Evolutionary conservation across 2,329 filamentous ascomycete genomes (phyloP).

Genomic region (Tolypocladium cylindrosporum): DNA sequence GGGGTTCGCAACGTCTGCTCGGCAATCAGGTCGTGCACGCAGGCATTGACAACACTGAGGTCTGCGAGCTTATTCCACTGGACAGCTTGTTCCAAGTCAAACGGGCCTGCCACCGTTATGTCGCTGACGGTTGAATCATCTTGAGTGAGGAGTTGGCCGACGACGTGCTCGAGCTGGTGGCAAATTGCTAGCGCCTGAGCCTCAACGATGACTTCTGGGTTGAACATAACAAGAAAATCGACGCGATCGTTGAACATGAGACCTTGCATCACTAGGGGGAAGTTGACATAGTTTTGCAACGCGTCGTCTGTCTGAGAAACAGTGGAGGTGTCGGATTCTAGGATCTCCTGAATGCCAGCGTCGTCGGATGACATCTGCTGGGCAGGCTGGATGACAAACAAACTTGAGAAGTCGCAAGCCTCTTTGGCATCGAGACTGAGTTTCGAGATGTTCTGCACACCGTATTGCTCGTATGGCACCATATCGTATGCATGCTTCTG

Average conservation of each 20-base stretch:
- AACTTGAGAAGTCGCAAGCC: conserved; percentile 14
- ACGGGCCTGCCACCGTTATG: neutral
- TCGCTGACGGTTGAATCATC: neutral
- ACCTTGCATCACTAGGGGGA: conserved; percentile 1
- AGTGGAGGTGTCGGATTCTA: neutral
- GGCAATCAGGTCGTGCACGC: neutral
- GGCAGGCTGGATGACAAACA: conserved; percentile 15
- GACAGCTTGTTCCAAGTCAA: too few species aligned
- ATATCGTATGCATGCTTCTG: conserved; percentile 1
- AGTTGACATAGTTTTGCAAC: conserved; percentile 5
- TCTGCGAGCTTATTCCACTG: neutral
- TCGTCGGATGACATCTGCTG: neutral
- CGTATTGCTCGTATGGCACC: conserved; percentile 10
- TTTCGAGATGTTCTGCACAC: conserved; percentile 11
- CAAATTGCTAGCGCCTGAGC: too few species aligned
- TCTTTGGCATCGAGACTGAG: conserved; percentile 6
- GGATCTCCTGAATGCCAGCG: neutral
- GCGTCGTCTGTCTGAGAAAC: neutral
- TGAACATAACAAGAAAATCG: too few species aligned
- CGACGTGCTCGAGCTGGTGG: too few species aligned
- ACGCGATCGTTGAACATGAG: neutral
- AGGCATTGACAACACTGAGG: neutral
- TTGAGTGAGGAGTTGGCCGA: too few species aligned
- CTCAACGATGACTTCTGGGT: too few species aligned
- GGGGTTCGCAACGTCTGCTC: neutral